phyloP scores from a whole-genome alignment of 441 rosid species.

The Populus hybrid region DNA sequence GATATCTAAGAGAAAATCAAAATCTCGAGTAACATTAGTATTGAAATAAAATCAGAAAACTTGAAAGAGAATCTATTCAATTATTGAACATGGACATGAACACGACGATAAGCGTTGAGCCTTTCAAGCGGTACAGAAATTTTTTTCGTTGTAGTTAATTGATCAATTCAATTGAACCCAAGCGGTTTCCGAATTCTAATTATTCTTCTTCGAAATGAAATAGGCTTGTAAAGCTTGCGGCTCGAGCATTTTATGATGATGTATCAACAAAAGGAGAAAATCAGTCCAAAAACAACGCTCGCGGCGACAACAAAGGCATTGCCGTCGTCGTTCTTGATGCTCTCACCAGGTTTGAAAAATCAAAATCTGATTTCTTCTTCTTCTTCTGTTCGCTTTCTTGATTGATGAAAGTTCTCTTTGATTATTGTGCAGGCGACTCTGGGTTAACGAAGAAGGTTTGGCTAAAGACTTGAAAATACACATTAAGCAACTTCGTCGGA shows the following conservation, averaged over 20 bases:
- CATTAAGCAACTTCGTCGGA: slow-evolving; percentile 78
- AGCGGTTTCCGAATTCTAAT: background rate
- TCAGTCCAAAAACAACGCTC: slow-evolving; percentile 64
- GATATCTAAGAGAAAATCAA: too few relatives aligned
- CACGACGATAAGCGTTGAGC: slow-evolving; percentile 35
- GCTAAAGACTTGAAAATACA: slow-evolving; percentile 83
- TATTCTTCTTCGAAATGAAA: background rate
- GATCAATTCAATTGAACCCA: background rate
- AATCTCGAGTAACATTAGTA: background rate
- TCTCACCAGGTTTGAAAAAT: slow-evolving; percentile 54
- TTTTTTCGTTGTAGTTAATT: background rate
- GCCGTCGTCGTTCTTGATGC: slow-evolving; percentile 90
- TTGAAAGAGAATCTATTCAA: background rate
- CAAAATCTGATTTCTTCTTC: background rate
- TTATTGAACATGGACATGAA: background rate
- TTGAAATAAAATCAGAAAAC: background rate
- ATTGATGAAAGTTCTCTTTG: slow-evolving; percentile 2
- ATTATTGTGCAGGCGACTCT: slow-evolving; percentile 54
- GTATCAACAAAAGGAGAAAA: slow-evolving; percentile 64
- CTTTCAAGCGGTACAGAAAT: slow-evolving; percentile 42
- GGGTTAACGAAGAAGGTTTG: slow-evolving; percentile 97
- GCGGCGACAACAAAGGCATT: slow-evolving; percentile 76
- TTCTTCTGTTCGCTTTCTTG: background rate
- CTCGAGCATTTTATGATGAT: slow-evolving; percentile 82
- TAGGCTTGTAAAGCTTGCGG: slow-evolving; percentile 77